These are phyloP conservation scores for Sphenostylis stenocarpa DNA, from an alignment of 306 rosid genomes.

Conservation along the genomic window DNA sequence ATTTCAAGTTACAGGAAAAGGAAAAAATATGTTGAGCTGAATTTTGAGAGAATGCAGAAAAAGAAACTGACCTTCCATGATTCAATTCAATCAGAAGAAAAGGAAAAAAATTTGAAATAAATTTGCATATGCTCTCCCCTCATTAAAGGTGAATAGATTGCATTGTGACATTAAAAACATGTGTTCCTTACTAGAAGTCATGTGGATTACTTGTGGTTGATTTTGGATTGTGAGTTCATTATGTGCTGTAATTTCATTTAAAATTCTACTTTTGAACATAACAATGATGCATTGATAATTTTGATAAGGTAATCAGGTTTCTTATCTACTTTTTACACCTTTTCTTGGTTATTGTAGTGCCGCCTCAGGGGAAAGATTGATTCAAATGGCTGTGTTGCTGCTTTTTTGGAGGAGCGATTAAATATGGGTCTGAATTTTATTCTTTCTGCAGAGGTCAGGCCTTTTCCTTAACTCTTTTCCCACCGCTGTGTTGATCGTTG, in stretches of 20 bases:
- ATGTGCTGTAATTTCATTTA: conserved; percentile 3
- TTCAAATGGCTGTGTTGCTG: conserved; percentile 72
- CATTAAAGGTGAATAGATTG: neutral
- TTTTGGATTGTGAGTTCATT: conserved; percentile 9
- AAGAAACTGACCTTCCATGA: neutral
- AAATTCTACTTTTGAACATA: conserved; percentile 1
- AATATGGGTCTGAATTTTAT: conserved; percentile 59
- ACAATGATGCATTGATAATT: neutral
- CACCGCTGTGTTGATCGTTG: neutral
- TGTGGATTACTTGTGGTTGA: neutral
- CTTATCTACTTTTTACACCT: conserved; percentile 1
- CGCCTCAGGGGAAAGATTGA: conserved; percentile 93
- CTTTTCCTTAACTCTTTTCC: neutral
- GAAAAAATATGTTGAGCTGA: neutral
- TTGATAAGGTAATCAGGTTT: neutral
- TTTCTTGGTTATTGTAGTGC: conserved; percentile 55
- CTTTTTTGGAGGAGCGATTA: conserved; percentile 87
- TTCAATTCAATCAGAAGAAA: neutral
- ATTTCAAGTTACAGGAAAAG: neutral
- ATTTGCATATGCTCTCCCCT: neutral
- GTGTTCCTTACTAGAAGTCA: neutral
- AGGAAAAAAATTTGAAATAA: neutral
- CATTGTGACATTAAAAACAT: neutral
- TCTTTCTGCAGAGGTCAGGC: conserved; percentile 55
- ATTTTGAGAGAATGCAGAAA: neutral